These are phyloP conservation scores for Maudiozyma saulgeensis DNA, from an alignment of 805 yeast species.

Conservation along the genomic window DNA sequence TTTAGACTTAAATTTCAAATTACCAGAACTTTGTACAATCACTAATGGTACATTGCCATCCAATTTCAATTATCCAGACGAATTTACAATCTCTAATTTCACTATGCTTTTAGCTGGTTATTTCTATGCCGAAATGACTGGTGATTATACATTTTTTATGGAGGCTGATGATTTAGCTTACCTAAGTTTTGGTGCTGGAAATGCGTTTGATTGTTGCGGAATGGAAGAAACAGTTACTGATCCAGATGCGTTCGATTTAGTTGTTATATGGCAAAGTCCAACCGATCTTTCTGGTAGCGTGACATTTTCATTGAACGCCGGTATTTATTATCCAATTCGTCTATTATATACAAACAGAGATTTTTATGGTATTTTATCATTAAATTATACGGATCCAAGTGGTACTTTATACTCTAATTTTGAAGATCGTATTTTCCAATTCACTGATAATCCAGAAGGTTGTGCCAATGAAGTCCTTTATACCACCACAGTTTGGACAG, in stretches of 20 bases:
- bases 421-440: not conserved
- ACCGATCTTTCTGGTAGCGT: constrained; percentile 4
- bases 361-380: not conserved
- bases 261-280: constrained; percentile 11
- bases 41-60: not conserved
- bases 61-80: not conserved
- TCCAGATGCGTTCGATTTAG: constrained; percentile 9
- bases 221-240: constrained; percentile 5
- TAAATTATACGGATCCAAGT: constrained; percentile 4
- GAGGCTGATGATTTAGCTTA: not conserved
- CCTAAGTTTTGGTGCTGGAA: not conserved
- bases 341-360: not conserved
- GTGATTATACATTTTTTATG: not conserved
- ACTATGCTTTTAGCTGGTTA: not conserved
- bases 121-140: not conserved
- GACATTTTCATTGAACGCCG: not conserved
- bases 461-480: not conserved
- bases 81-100: not conserved
- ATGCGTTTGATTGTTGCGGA: not conserved
- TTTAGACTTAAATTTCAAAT: not conserved
- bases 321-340: not conserved
- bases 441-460: not conserved
- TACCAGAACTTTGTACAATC: not conserved
- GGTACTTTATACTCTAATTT: not conserved
- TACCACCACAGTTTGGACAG: not conserved